phyloP scores from a whole-genome alignment of 805 yeast genomes.

The Candida gorgasii region DNA sequence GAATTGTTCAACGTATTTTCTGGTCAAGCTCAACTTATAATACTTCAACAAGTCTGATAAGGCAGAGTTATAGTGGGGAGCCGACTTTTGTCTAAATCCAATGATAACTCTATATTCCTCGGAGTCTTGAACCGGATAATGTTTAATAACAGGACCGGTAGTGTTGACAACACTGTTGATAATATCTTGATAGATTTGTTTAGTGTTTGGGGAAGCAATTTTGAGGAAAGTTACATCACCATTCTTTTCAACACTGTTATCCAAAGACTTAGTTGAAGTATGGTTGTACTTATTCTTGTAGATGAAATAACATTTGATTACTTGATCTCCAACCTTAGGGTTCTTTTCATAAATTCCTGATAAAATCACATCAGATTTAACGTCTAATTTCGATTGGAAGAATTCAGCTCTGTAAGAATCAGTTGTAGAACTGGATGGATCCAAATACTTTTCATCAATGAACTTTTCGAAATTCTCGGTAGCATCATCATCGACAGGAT shows the following conservation, averaged over 20 bases:
- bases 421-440: slow-evolving; percentile 40
- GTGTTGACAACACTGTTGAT: slow-evolving; percentile 67
- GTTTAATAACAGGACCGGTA: slow-evolving; percentile 91
- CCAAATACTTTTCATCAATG: slow-evolving; percentile 82
- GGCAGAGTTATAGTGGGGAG: slow-evolving; percentile 87
- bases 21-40: slow-evolving; percentile 78
- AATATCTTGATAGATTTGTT: slow-evolving; percentile 69
- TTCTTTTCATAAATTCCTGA: slow-evolving; percentile 35
- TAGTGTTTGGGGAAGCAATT: slow-evolving; percentile 79
- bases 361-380: slow-evolving; percentile 46
- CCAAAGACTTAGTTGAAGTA: slow-evolving; percentile 26
- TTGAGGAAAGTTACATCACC: slow-evolving; percentile 78
- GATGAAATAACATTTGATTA: slow-evolving; percentile 75
- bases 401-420: slow-evolving; percentile 72
- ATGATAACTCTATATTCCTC: slow-evolving; percentile 86
- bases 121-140: slow-evolving; percentile 73
- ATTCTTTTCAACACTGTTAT: slow-evolving; percentile 60
- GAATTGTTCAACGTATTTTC: slow-evolving; percentile 94
- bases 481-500: slow-evolving; percentile 9
- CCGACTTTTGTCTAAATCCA: slow-evolving; percentile 81
- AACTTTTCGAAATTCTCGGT: slow-evolving; percentile 55
- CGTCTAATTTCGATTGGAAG: slow-evolving; percentile 64
- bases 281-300: slow-evolving; percentile 56
- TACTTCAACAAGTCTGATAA: slow-evolving; percentile 83
- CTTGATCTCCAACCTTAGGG: slow-evolving; percentile 41